Evolutionary conservation across 148 eudicot species (phyloP), one percentile per base, ranked within the genome.

Genomic region (Agrostemma githago): DNA sequence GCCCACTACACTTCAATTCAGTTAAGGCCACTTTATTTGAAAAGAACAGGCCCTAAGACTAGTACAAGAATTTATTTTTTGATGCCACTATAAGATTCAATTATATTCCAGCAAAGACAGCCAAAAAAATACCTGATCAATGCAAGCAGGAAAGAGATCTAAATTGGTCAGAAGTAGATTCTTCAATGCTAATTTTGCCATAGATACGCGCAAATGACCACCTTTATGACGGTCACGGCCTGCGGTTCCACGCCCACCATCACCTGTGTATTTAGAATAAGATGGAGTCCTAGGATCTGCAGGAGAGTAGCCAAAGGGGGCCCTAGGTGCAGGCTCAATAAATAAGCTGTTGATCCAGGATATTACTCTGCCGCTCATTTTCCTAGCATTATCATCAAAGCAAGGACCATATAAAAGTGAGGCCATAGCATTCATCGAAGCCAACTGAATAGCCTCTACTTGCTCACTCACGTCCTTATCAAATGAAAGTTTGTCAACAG

Each of bases 281-380:
- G 99, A 95, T 69, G 99, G 99, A 37, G 99, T 95, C 85, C 99
- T 90, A 70, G 99, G 99, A 90, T 95, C 99, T 17, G 91, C 99
- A n/a, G 99, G 99, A 16, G 99, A 95, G 82, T 89, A 83, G 53
- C 97, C 97, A 84, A 95, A 92, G 2, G 96, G 94, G 46, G 94
- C 96, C 89, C 96, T 90, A n/a, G 99, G 88, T 60, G 99, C 91
- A 60, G 99, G 96, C 83, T 95, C 99, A 80, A 87, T 89, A 83
- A 95, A 92, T 71, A 95, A 84, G 87, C 96, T 90, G 73, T 95
- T 95, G 66, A 95, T 95, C 99, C 99, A 95, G 20, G 88, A 88
- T 82, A 95, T 92, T 58, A 95, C 97, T 51, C 92, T 83, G 65
- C 97, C 99, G 81, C 97, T 87, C 99, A 95, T 95, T 86, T 92